phyloP scores from a whole-genome alignment of 352 stramenopile species.

The Pythium utonaiense region DNA sequence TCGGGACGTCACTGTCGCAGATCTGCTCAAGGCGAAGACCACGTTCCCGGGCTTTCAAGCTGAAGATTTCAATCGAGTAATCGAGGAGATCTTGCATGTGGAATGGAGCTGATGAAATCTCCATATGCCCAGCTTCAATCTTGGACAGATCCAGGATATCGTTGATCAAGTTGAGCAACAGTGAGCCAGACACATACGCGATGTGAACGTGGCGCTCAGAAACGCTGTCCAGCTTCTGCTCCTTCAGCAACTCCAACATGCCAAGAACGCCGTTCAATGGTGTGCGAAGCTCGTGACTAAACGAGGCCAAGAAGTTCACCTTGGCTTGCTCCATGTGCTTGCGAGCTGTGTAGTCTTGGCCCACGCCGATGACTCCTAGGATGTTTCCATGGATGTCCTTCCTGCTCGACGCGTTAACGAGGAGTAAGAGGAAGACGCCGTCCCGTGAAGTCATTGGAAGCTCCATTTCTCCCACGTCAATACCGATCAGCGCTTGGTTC shows the following conservation, averaged over 20 bases:
- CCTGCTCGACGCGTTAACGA: conserved; percentile 78
- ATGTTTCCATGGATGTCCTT: conserved; percentile 89
- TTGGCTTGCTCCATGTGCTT: conserved; percentile 81
- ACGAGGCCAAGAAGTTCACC: conserved; percentile 77
- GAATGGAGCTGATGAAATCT: conserved; percentile 79
- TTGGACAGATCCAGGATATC: conserved; percentile 90
- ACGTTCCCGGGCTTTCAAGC: conserved; percentile 74
- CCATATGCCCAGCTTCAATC: conserved; percentile 87
- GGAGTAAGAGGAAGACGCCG: conserved; percentile 53
- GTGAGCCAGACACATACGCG: conserved; percentile 69
- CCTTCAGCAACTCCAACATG: conserved; percentile 74
- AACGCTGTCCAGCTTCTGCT: conserved; percentile 52
- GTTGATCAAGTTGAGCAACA: conserved; percentile 87
- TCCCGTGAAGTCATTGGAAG: conserved; percentile 74
- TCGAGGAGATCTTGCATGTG: conserved; percentile 74
- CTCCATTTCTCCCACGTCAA: conserved; percentile 80
- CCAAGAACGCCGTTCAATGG: conserved; percentile 71
- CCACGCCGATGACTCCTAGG: conserved; percentile 87
- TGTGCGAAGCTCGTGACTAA: conserved; percentile 74
- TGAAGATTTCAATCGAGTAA: conserved; percentile 87
- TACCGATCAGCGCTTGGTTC: conserved; percentile 70
- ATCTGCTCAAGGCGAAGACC: conserved; percentile 80
- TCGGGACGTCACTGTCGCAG: conserved; percentile 56
- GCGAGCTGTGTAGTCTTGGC: conserved; percentile 87
- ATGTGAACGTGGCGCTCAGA: conserved; percentile 73